These are phyloP conservation scores for Lepraria neglecta DNA, from an alignment of 495 filamentous ascomycete species.

Conservation along the genomic window DNA sequence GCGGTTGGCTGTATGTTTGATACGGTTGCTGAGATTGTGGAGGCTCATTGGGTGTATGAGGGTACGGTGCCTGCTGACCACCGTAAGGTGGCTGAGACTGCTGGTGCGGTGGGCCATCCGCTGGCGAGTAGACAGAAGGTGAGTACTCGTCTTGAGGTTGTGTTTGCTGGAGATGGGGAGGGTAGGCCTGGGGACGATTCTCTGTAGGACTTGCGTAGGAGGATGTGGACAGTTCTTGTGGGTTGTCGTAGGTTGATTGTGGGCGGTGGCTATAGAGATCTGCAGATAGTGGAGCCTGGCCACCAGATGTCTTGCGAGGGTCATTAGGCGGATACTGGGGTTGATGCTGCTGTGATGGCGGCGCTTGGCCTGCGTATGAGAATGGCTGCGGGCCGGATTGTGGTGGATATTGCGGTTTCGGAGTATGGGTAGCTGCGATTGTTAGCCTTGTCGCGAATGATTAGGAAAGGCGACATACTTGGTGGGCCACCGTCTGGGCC, in stretches of 20 bases:
- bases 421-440: slow-evolving; percentile 21
- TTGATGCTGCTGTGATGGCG: slow-evolving; percentile 36
- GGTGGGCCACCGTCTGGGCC: slow-evolving; percentile 30
- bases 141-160: slow-evolving; percentile 46
- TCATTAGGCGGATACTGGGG: slow-evolving; percentile 38
- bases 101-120: slow-evolving; percentile 42
- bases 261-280: slow-evolving; percentile 49
- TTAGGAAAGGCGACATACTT: not conserved
- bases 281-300: slow-evolving; percentile 34
- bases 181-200: slow-evolving; percentile 37
- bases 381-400: slow-evolving; percentile 37
- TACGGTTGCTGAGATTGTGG: slow-evolving; percentile 44
- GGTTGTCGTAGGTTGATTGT: slow-evolving; percentile 68
- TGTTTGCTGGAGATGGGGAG: slow-evolving; percentile 39
- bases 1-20: slow-evolving; percentile 39
- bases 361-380: slow-evolving; percentile 31
- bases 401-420: slow-evolving; percentile 28
- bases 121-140: slow-evolving; percentile 49
- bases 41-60: slow-evolving; percentile 25
- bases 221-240: slow-evolving; percentile 80
- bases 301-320: slow-evolving; percentile 38
- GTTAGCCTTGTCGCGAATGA: not conserved
- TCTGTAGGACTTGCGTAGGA: slow-evolving; percentile 75
- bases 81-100: slow-evolving; percentile 34
- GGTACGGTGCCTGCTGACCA: slow-evolving; percentile 40